Evolutionary conservation across 371 early-diverging fungal genomes (phyloP).

Genomic region (Mortierella polycephala): DNA sequence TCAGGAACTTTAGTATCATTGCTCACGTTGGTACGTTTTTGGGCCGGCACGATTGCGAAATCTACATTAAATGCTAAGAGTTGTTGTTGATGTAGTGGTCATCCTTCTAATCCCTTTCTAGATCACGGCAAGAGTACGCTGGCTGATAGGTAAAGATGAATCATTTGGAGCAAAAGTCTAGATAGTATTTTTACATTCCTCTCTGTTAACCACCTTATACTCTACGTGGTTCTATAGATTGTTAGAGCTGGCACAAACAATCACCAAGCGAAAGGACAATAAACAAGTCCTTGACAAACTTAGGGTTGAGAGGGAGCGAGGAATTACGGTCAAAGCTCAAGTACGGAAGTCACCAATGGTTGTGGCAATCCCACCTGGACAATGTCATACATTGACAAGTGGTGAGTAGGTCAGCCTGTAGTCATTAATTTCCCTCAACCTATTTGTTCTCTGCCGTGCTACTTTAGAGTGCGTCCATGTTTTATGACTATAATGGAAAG

Average conservation of each 20-base stretch:
- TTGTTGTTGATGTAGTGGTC: background rate
- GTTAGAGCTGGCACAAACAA: constrained; percentile 86
- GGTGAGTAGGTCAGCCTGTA: background rate
- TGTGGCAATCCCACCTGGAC: background rate
- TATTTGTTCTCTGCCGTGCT: background rate
- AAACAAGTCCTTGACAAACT: constrained; percentile 96
- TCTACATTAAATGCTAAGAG: background rate
- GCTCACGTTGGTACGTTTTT: constrained; percentile 87
- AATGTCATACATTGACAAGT: too few relatives aligned
- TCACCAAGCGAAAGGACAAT: constrained; percentile 72
- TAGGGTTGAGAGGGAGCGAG: constrained; percentile 94
- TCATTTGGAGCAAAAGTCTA: too few relatives aligned
- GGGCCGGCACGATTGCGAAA: too few relatives aligned
- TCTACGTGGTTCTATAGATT: constrained; percentile 57
- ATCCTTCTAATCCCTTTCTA: constrained; percentile 32
- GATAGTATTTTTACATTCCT: too few relatives aligned
- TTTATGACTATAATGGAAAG: constrained; percentile 78
- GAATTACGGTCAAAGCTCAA: constrained; percentile 98
- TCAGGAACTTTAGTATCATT: constrained; percentile 97
- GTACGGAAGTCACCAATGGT: constrained; percentile 46
- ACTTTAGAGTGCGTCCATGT: constrained; percentile 87
- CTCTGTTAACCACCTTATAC: too few relatives aligned
- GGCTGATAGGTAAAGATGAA: constrained; percentile 76
- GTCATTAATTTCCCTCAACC: background rate
- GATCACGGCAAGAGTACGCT: constrained; percentile 97